These are phyloP conservation scores for Botrytis porri DNA, from an alignment of 2,329 filamentous ascomycete species.

Conservation along the genomic window DNA sequence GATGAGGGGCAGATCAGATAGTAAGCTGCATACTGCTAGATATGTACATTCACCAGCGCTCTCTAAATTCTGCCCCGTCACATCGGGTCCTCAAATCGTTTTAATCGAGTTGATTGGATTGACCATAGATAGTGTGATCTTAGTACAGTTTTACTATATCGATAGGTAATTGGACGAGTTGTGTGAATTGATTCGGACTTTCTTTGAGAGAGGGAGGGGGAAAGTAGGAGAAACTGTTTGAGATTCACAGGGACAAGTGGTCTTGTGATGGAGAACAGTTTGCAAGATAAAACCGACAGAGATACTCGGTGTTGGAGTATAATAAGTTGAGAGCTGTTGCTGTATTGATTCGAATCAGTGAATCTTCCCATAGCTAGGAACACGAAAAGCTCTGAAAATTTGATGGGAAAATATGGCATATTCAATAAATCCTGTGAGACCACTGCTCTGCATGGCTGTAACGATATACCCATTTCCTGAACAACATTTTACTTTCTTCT, in stretches of 20 bases:
- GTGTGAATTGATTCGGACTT: rapidly evolving
- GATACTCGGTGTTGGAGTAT: too few relatives aligned
- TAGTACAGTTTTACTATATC: background rate
- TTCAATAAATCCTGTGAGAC: background rate
- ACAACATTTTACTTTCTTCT: too few relatives aligned
- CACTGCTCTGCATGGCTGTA: background rate
- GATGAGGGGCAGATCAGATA: background rate
- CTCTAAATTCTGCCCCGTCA: background rate
- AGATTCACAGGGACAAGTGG: background rate
- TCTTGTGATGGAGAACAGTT: background rate
- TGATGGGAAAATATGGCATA: background rate
- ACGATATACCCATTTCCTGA: background rate
- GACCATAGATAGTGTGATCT: background rate
- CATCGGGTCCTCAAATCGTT: background rate
- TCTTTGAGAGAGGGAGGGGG: background rate
- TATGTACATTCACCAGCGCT: background rate
- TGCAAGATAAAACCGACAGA: background rate
- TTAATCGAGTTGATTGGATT: background rate
- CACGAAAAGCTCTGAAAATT: background rate
- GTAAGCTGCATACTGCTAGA: background rate
- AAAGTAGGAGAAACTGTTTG: background rate
- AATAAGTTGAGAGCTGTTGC: background rate
- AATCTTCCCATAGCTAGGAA: background rate
- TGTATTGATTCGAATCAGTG: background rate
- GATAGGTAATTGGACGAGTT: background rate